phyloP scores from a whole-genome alignment of 169 alveolate genomes.

The Eimeria sp. region DNA sequence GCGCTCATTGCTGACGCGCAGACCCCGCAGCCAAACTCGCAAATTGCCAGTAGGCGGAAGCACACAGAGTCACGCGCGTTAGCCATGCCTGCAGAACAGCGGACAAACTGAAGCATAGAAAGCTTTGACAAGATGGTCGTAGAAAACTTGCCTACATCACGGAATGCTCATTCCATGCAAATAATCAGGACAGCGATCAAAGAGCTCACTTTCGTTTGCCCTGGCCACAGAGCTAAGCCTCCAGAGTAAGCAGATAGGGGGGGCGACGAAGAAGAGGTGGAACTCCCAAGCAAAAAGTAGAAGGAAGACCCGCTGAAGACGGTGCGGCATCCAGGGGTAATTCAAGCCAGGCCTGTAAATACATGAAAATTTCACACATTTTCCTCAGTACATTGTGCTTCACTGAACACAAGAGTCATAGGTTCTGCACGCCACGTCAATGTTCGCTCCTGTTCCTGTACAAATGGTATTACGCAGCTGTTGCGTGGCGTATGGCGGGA shows the following conservation, averaged over 20 bases:
- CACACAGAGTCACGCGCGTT: conserved; percentile 52
- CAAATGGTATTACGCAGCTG: background rate
- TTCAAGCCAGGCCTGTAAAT: conserved; percentile 25
- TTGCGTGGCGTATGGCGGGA: background rate
- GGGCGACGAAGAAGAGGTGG: conserved; percentile 32
- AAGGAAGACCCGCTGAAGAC: conserved; percentile 48
- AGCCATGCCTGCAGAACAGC: conserved; percentile 10
- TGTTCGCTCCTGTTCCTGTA: background rate
- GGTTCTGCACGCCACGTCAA: background rate
- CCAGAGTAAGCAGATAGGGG: conserved; percentile 38
- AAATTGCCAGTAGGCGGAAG: conserved; percentile 28
- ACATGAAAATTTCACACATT: background rate
- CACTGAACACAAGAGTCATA: background rate
- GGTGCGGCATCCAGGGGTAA: conserved; percentile 72
- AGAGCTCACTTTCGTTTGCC: background rate
- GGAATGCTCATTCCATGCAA: background rate
- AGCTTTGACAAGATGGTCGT: background rate
- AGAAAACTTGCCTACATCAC: background rate
- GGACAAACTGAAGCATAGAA: background rate
- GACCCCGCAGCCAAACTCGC: conserved; percentile 68
- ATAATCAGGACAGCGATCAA: background rate
- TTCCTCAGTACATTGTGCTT: background rate
- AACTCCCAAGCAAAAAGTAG: conserved; percentile 39
- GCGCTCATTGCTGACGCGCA: conserved; percentile 73
- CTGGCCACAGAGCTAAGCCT: conserved; percentile 7